Evolutionary conservation across 2,329 filamentous ascomycete genomes (phyloP), one percentile per base, ranked within the genome.

Genomic region (Exserohilum turcica): DNA sequence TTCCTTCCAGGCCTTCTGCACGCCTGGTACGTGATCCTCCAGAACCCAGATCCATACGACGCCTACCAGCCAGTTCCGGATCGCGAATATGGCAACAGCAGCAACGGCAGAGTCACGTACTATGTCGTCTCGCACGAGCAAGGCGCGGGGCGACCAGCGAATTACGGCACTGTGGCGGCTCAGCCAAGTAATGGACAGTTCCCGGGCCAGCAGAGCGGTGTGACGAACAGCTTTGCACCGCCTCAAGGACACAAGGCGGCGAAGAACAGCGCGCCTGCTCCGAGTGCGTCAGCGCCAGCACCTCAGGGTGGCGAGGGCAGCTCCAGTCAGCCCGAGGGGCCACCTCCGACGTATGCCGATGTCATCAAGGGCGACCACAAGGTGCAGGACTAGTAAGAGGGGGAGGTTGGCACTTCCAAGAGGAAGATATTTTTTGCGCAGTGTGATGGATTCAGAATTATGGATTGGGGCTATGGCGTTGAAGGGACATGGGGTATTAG

Each of bases 21-120:
- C 79, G 86, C 92, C 59, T 97, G 94, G 93, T 99, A 97, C 82
- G 96, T 97, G 76, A 97, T 99, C 77, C 85, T 90, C 68, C 89
- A 90, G 72, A 90, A 88, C 74, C 94, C 94, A 53, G 93, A 97
- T 56, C 76, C 78, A 64, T 77, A 83, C 35, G 75, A 80, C 51
- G 59, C 57, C 33, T 92, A 94, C 76, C 84, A 90, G 63, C 77
- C 80, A 44, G 74, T 83, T 5, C 73, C 76, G 32, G 84, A 86
- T 47, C 82, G 77, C 49, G 81, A 82, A 57, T 77, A 79, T 63
- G 76, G 76, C 9, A 37, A 44, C 75, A 75, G 27, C 6, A 21
- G 33, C 18, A 53, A 58, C 27, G 57, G 58, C 48, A 42, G 64
- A 15, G 66, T 63, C 1, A 67, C 64, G 15, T 67, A 67, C 58